phyloP scores from a whole-genome alignment of 305 asterid genomes.

The Fraxinus angustifolia region DNA sequence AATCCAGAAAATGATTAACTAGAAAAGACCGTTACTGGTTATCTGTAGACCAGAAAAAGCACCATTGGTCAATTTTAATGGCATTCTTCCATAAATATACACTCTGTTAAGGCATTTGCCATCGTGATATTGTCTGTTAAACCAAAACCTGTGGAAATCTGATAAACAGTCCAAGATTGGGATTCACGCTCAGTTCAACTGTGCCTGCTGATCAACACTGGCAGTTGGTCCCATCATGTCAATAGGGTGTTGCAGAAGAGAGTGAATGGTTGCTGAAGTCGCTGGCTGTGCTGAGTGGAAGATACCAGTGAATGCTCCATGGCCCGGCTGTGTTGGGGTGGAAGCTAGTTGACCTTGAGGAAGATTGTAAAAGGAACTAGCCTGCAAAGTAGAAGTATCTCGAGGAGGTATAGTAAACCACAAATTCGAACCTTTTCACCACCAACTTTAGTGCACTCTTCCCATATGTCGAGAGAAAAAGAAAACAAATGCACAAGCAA shows the following conservation, averaged over 20 bases:
- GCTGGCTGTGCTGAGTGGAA: conserved; percentile 83
- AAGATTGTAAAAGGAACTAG: conserved; percentile 75
- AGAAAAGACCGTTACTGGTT: conserved; percentile 15
- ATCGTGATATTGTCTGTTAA: conserved; percentile 20
- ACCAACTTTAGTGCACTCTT: conserved; percentile 11
- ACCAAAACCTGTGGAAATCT: conserved; percentile 31
- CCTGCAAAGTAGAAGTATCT: conserved; percentile 65
- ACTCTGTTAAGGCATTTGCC: conserved; percentile 36
- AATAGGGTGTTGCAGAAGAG: conserved; percentile 67
- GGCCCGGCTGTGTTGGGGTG: conserved; percentile 68
- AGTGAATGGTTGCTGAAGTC: conserved; percentile 59
- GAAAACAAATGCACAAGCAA: conserved; percentile 7
- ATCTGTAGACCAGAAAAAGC: conserved; percentile 39
- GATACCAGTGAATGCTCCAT: conserved; percentile 64
- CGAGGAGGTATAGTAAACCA: conserved; percentile 68
- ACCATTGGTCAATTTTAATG: conserved; percentile 32
- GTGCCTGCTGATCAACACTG: conserved; percentile 61
- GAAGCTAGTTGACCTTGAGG: conserved; percentile 85
- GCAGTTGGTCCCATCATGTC: conserved; percentile 68
- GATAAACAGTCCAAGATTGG: conserved; percentile 14
- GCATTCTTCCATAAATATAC: conserved; percentile 46
- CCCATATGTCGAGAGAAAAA: neutral
- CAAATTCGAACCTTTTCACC: conserved; percentile 50
- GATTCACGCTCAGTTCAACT: conserved; percentile 45
- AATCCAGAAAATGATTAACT: no score